phyloP scores from a whole-genome alignment of 495 filamentous ascomycete species.

The Lophiostoma macrostomum region DNA sequence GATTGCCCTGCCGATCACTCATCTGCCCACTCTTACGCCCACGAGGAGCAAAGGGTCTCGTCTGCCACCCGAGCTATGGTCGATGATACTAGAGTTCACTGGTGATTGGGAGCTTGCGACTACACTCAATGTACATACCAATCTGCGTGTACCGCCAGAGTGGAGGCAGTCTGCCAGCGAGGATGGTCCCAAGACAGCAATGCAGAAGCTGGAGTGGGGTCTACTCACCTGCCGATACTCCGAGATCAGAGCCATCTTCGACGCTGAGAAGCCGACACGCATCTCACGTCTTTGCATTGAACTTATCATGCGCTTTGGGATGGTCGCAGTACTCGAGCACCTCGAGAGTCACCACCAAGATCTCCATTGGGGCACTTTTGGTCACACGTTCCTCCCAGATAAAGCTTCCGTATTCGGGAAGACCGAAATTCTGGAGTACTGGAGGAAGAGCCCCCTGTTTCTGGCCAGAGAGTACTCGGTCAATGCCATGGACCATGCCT shows the following conservation, averaged over 20 bases:
- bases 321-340: constrained; percentile 72
- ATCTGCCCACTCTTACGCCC: constrained; percentile 27
- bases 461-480: constrained; percentile 72
- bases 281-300: constrained; percentile 79
- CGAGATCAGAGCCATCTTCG: constrained; percentile 62
- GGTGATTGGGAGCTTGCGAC: constrained; percentile 87
- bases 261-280: constrained; percentile 65
- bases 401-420: constrained; percentile 86
- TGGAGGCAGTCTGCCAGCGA: constrained; percentile 56
- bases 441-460: constrained; percentile 72
- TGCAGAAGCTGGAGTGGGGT: constrained; percentile 71
- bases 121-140: constrained; percentile 75
- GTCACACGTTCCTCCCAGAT: constrained; percentile 74
- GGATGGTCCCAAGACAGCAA: constrained; percentile 45
- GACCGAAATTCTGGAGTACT: constrained; percentile 83
- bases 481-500: constrained; percentile 85
- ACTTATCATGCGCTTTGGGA: constrained; percentile 85
- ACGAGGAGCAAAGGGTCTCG: constrained; percentile 21
- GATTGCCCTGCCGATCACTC: constrained; percentile 29
- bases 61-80: constrained; percentile 84
- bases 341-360: constrained; percentile 74
- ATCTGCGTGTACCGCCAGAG: constrained; percentile 64
- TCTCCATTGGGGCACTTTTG: constrained; percentile 78
- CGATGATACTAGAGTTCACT: constrained; percentile 76
- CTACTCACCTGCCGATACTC: constrained; percentile 68